Evolutionary conservation across 1,284 basidiomycete species (phyloP), one percentile per base, ranked within the genome.

Genomic region (Pseudozyma hubeiensis): DNA sequence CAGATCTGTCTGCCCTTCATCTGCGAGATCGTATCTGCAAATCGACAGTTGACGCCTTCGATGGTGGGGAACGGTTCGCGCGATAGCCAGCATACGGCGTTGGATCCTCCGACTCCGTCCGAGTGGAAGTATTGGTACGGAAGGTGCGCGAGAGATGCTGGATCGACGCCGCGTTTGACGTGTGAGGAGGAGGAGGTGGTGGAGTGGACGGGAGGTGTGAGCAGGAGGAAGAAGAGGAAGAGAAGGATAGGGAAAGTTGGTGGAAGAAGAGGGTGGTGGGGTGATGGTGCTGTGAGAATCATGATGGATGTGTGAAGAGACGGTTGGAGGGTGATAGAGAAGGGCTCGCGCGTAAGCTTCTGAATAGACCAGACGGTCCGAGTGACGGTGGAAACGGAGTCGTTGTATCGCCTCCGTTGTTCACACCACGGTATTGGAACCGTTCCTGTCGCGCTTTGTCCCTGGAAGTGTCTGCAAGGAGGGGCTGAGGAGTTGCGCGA

Each of bases 111-210:
- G 7, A 61, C 51, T 4, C 63, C 56, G 51, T 69, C 66, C 5
- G 29, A 24, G 46, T 56, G 66, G 49, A 63, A 75, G 50, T 70
- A 75, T 37, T 75, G 72, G 44, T 75, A 75, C 0, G 72, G 67
- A 3, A 56, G 30, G 9, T 51, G 33, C 7, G 60, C 29, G 19
- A 69, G 19, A 7, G 39, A 17, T 3, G 40, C 43, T 5, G 49
- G 52, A 31, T 63, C 53, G 5, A 61, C 53, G 14, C 35, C 63
- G 0, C 40, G 10, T 41, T 9, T 41, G 24, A 24, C 24, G 35
- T 37, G 35, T 14, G 35, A 37, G 35, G 35, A 37, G 35, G 35
- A 37, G 8, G 35, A 9, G 8, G 35, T 14, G 14, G 14, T 10
- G 11, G 40, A 41, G 40, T 41, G 40, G 7, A 34, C 24, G 17